Base-by-base conservation (phyloP, 2,329 filamentous ascomycete species). In the Trichoderma gracile region DNA sequence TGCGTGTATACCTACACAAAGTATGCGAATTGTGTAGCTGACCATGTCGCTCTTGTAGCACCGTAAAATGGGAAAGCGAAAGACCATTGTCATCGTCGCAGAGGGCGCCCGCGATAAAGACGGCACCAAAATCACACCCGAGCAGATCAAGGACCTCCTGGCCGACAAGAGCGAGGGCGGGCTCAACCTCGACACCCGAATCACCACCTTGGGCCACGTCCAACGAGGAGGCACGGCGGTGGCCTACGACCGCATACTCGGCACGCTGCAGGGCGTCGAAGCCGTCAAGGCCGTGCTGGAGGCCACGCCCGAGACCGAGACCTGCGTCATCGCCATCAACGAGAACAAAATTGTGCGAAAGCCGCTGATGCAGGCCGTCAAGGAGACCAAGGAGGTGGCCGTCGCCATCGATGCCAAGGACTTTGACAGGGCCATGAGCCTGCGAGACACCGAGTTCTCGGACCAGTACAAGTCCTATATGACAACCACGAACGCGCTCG, bases 281-380 rank as follows among this genome's bases (percentile, higher is more conserved):
- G 94, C 93, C 25, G 93, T 98, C 73, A 92, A 91, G 72, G 93
- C 94, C 23, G 92, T 97, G 19, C 83, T 97, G 30, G 92, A 96
- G 69, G 91, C 92, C 56, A 96, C 88, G 0, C 93, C 95, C 10
- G 90, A 95, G 49, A 94, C 91, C 0, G 91, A 92, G 63, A 97
- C 93, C 55, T 94, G 93, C 65, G 93, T 99, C 73, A 98, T 99
- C 74, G 93, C 93, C 70, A 93, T 99, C 70, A 93, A 89, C 68
- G 95, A 99, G 81, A 98, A 98, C 84, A 96, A 99, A 81, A 98
- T 99, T 74, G 88, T 93, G 68, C 87, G 93, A 63, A 93, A 93
- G 71, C 90, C 93, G 21, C 81, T 99, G 27, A 90, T 98, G 81
- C 86, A 96, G 74, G 93, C 95, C 1, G 95, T 99, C 12, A 81